A percentile compares a stretch with the other conserved stretches of the same genome.
Evolutionary conservation across 2,329 filamentous ascomycete genomes (phyloP).

Genomic region (Diaporthe caulivora): DNA sequence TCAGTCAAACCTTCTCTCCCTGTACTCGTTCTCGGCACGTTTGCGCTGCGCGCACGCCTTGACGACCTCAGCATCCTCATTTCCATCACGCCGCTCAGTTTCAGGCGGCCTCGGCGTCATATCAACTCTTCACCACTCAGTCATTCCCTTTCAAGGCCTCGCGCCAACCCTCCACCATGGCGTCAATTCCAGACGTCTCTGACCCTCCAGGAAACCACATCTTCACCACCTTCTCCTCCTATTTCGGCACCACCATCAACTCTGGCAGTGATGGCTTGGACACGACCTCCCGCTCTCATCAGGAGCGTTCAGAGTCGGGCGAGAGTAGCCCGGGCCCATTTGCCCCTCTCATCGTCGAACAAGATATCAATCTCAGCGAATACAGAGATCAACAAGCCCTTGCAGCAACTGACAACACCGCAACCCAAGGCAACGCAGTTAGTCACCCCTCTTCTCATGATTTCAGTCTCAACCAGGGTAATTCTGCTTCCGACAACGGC

Average conservation of each 20-base stretch:
- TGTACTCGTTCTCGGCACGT: neutral
- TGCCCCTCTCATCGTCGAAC: neutral
- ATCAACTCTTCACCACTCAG: neutral
- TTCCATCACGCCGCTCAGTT: neutral
- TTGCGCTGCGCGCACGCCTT: neutral
- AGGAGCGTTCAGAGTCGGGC: neutral
- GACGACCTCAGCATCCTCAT: neutral
- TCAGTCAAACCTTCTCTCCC: neutral
- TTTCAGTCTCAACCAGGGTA: neutral
- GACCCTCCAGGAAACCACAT: neutral
- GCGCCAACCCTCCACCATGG: neutral
- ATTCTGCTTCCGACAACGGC: neutral
- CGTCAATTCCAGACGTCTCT: neutral
- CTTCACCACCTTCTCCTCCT: neutral
- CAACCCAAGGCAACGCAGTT: slow-evolving; percentile 10
- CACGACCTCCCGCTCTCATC: neutral
- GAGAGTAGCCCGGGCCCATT: slow-evolving; percentile 3
- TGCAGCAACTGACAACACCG: neutral
- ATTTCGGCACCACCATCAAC: neutral
- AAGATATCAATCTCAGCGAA: neutral
- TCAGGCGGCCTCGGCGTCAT: neutral
- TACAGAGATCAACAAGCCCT: neutral
- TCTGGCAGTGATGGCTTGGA: slow-evolving; percentile 17
- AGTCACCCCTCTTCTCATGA: neutral
- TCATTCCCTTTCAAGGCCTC: neutral